phyloP scores from a whole-genome alignment of 2,329 filamentous ascomycete species.

The Chaetomium sp. region DNA sequence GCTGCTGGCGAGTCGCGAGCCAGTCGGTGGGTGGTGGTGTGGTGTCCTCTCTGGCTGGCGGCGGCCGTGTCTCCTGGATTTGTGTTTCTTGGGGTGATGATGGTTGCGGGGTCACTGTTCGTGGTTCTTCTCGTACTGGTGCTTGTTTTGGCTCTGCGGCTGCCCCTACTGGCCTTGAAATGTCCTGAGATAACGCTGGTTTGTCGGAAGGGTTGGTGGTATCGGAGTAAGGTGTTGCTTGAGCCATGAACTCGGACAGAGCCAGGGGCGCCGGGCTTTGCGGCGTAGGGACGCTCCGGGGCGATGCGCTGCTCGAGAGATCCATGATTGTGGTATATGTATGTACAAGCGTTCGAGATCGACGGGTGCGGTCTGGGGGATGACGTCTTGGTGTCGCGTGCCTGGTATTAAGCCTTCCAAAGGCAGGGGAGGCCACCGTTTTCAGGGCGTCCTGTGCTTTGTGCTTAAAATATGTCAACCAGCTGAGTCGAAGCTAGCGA shows the following conservation, averaged over 20 bases:
- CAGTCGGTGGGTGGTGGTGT: constrained; percentile 28
- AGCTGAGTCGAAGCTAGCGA: neutral
- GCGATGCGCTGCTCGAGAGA: constrained; percentile 21
- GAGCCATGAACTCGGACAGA: constrained; percentile 34
- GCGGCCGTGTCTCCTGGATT: constrained; percentile 3
- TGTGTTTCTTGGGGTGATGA: neutral
- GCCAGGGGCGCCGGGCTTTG: constrained; percentile 31
- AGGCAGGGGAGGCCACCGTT: neutral
- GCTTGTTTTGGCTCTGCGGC: constrained; percentile 1
- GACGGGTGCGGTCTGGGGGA: neutral
- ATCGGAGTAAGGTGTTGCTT: constrained; percentile 25
- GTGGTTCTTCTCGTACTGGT: constrained; percentile 11
- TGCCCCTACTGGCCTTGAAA: neutral
- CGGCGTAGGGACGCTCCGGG: constrained; percentile 21
- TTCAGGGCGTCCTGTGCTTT: neutral
- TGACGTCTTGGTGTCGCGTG: neutral
- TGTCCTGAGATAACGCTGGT: constrained; percentile 17
- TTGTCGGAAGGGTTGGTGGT: constrained; percentile 26
- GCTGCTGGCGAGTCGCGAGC: constrained; percentile 32
- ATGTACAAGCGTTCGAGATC: neutral
- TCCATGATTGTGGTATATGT: constrained; percentile 21
- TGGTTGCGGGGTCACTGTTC: neutral
- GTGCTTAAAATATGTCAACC: neutral
- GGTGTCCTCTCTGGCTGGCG: constrained; percentile 1
- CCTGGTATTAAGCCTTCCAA: neutral